Evolutionary conservation across 768 basidiomycete species (phyloP).

Genomic region (Calocera cornea): DNA sequence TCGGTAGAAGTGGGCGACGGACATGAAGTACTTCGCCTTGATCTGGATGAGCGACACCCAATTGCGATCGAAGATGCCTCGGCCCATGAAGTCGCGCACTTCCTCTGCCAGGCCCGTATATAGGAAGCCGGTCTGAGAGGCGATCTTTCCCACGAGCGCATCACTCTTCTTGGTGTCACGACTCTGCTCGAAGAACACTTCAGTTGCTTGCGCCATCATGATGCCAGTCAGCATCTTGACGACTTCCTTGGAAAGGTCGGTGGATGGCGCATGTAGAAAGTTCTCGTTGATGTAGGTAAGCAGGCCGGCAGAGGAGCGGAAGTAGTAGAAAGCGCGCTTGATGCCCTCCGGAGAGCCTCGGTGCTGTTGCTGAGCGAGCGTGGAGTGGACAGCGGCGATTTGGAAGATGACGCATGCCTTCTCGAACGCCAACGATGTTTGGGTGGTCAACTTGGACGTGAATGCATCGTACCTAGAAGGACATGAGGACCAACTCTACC

Average conservation of each 20-base stretch:
- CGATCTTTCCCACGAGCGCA: constrained; percentile 70
- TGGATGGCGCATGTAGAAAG: constrained; percentile 93
- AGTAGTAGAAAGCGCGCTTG: constrained; percentile 88
- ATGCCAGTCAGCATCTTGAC: constrained; percentile 83
- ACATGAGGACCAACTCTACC: background rate
- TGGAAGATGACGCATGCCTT: constrained; percentile 97
- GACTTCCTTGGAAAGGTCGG: constrained; percentile 85
- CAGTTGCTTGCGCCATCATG: constrained; percentile 86
- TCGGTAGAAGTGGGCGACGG: constrained; percentile 77
- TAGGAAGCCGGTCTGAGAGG: constrained; percentile 64
- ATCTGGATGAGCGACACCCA: constrained; percentile 87
- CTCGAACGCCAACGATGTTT: constrained; percentile 94
- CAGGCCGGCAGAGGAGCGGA: constrained; percentile 85
- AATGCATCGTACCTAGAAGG: constrained; percentile 73
- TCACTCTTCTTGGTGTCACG: constrained; percentile 76
- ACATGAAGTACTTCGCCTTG: constrained; percentile 81
- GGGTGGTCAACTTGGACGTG: constrained; percentile 81
- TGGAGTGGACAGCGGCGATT: constrained; percentile 84
- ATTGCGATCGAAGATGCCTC: constrained; percentile 87
- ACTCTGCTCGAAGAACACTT: constrained; percentile 91
- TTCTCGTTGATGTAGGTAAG: constrained; percentile 98
- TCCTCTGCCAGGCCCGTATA: constrained; percentile 78
- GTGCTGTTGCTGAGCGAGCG: constrained; percentile 75
- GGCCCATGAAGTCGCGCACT: constrained; percentile 91
- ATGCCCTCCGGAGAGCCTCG: constrained; percentile 80